Conservation (phyloP, 768 basidiomycete genomes). For the Pilatotrama ljubarskyi region DNA sequence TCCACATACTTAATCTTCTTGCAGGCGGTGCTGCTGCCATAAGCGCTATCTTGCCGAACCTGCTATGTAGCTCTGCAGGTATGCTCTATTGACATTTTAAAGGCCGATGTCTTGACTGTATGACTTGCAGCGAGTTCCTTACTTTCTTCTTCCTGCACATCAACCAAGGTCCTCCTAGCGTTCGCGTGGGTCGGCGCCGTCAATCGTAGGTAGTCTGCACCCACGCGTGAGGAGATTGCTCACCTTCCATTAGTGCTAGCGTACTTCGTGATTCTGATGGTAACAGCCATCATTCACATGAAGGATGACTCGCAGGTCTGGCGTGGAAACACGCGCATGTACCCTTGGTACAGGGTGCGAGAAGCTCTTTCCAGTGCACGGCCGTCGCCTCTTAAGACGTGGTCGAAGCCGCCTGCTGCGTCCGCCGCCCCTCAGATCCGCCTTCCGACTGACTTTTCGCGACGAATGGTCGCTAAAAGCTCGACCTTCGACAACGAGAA, state of each 20-base stretch:
- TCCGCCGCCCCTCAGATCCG: conserved; percentile 15
- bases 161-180: conserved; percentile 54
- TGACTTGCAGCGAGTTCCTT: conserved; percentile 6
- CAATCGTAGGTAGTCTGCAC: conserved; percentile 8
- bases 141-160: conserved; percentile 43
- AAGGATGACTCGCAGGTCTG: conserved; percentile 52
- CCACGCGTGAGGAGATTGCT: neutral
- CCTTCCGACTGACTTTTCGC: conserved; percentile 8
- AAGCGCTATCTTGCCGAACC: conserved; percentile 39
- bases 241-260: conserved; percentile 45
- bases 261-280: conserved; percentile 54
- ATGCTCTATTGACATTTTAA: neutral
- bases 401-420: conserved; percentile 30
- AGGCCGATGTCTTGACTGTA: neutral
- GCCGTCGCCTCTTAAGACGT: conserved; percentile 38
- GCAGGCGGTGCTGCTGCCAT: conserved; percentile 57
- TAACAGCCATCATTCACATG: conserved; percentile 44
- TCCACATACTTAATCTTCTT: conserved; percentile 1
- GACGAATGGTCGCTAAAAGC: neutral
- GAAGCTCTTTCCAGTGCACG: conserved; percentile 37
- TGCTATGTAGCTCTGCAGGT: conserved; percentile 34
- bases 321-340: conserved; percentile 47
- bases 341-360: conserved; percentile 37
- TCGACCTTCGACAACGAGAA: conserved; percentile 15
- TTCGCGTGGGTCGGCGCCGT: conserved; percentile 51